Base-by-base conservation (phyloP, 805 yeast genomes). In the Candida nonsorbophila region DNA sequence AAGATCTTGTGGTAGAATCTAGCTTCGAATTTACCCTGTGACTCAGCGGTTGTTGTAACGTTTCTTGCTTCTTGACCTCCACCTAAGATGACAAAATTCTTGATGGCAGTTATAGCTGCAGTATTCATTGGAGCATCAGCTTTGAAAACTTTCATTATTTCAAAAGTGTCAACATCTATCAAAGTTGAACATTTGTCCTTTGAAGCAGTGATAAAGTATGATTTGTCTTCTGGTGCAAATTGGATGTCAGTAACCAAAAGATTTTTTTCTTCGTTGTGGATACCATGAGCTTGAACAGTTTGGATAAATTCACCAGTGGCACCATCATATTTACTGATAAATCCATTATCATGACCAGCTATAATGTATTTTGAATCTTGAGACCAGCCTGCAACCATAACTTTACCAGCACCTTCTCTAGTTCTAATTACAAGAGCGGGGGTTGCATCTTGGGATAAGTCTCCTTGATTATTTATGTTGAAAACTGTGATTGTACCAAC, bases 11-110 rank as follows among this genome's bases (percentile, higher is more conserved):
- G 97, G 64, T 79, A 86, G 58, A 92, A 84, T 65, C 95, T 77
- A 20, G 97, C 92, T 68, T 92, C 97, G 58, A 92, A 92, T 54
- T 85, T 85, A 67, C 98, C 98, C 60, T 90, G 95, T 27, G 81
- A 71, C 32, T 87, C 78, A 24, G 92, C 75, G 16, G 97, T 87
- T n/a, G 97, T 92, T 24, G 99, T 92, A 53, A 92, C 99, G 58
- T 88, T 94, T 61, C 87, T 79, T 22, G 98, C 97, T 49, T 87
- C 97, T 69, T 92, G 97, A 78, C 99, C 99, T 67, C 99, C 99
- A 30, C 97, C 98, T 38, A 92, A 70, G 28, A 92, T 80, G 38
- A 92, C 83, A 53, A 80, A 90, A 53, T 92, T 90, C 65, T 92
- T 92, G 34, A 79, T 69, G 15, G 97, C 94, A 10, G 98, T 88